Conservation (phyloP, 495 filamentous ascomycete species). For the Aspergillus saccharolyticus region DNA sequence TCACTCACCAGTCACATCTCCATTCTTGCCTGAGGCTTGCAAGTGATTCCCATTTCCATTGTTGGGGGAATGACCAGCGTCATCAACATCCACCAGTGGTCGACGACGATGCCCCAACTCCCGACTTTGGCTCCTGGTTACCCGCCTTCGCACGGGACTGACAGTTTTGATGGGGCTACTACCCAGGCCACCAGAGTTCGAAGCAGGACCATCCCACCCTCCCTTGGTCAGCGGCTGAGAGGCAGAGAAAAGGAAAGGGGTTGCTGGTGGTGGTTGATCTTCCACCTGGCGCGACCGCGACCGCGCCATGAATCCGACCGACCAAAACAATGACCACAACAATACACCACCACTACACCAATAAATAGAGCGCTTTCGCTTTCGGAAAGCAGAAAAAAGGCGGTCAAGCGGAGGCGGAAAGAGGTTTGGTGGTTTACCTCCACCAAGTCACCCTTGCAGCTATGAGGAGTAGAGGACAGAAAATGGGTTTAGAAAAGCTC, state of each 20-base stretch:
- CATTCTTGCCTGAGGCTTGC: slow-evolving; percentile 8
- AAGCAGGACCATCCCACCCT: not conserved
- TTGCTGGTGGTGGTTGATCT: not conserved
- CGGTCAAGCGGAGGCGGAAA: not conserved
- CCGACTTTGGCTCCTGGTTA: slow-evolving; percentile 26
- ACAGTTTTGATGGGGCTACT: not conserved
- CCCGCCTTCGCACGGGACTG: slow-evolving; percentile 13
- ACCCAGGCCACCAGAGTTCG: not conserved
- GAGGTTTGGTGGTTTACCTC: not conserved
- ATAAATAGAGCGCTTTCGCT: not conserved
- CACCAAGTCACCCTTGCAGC: not conserved
- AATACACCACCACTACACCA: not conserved
- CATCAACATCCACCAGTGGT: not conserved
- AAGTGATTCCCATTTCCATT: too few species aligned
- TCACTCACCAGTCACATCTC: slow-evolving; percentile 4
- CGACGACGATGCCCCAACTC: slow-evolving; percentile 7
- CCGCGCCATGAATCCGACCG: slow-evolving; percentile 3
- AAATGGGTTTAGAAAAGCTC: not conserved
- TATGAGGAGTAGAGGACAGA: not conserved
- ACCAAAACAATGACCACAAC: not conserved
- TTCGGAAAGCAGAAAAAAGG: not conserved
- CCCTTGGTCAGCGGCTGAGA: not conserved
- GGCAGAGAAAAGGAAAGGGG: not conserved
- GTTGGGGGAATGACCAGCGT: too few species aligned
- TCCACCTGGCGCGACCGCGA: slow-evolving; percentile 8